Base-by-base conservation (phyloP, 1,284 basidiomycete genomes). In the Ustilago trichophora region DNA sequence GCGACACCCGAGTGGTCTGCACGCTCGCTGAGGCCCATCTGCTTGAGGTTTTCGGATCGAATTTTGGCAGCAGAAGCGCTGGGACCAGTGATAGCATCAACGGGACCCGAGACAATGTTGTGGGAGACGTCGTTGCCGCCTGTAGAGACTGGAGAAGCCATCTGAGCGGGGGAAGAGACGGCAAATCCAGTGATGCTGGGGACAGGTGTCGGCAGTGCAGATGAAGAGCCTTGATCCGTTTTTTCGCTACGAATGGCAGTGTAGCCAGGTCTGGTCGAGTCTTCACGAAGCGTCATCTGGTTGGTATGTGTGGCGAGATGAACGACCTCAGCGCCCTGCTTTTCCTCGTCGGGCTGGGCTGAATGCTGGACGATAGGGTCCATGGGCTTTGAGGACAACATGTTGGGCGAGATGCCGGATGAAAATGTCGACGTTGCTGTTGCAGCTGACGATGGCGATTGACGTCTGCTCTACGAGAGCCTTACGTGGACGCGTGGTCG, bases 301-400 rank as follows among this genome's bases (percentile, higher is more conserved):
- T 65, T 53, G 29, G 71, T 58, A 26, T 57, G 31, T 1, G 71
- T 71, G 15, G 56, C 46, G 16, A 73, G 46, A 27, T 73, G 54
- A 12, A 71, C 68, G 19, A 68, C 44, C 15, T 42, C 38, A 18
- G 47, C 48, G 21, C 62, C 53, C 5, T 54, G 35, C 13, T 31
- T 43, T 19, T 46, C 33, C 27, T 55, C 26, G 15, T 70, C 52
- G 0, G 55, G 43, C 9, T 63, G 47, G 9, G 58, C 32, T 12
- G 53, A 26, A 26, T 72, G 68, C 25, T 57, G 46, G 50, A 73
- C 46, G 63, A 73, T 73, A 15, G 58, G 58, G 16, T 66, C 54
- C 67, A 73, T 73, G n/a, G 70, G 73, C 41, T 58, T 64, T 31
- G 70, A 54, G 18, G 72, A 72, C n/a, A 74, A 38, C 72, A 74